Percentiles rank a stretch among this genome's conserved stretches.
phyloP scores from a whole-genome alignment of 192 early-diverging fungal species.

The Spizellomyces sp. region DNA sequence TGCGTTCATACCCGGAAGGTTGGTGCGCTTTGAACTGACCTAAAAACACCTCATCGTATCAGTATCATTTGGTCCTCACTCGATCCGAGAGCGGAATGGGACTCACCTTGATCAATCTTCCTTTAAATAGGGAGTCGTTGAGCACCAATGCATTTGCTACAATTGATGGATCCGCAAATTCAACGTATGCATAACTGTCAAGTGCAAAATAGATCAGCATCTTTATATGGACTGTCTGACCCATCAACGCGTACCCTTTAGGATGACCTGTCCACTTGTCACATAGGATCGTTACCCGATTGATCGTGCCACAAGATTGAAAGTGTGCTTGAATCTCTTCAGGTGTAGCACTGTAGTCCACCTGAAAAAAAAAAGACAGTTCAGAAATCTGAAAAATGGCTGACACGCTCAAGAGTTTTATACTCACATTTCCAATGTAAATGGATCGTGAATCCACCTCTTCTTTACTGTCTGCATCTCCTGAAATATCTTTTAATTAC shows the following conservation, averaged over 20 bases:
- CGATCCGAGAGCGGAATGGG: neutral
- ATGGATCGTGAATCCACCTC: constrained; percentile 85
- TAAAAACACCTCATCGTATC: constrained; percentile 25
- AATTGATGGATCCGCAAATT: constrained; percentile 84
- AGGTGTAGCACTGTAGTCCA: constrained; percentile 92
- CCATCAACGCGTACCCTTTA: constrained; percentile 30
- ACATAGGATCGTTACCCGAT: constrained; percentile 93
- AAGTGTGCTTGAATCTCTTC: constrained; percentile 96
- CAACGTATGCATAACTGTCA: constrained; percentile 84
- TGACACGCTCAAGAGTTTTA: neutral
- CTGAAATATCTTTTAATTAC: too few species aligned
- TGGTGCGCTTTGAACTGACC: constrained; percentile 92
- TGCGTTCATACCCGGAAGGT: constrained; percentile 81
- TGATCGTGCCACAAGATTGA: constrained; percentile 93
- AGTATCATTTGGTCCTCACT: neutral
- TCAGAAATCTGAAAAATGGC: neutral
- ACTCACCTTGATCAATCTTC: constrained; percentile 76
- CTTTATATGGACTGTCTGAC: neutral
- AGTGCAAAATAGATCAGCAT: neutral
- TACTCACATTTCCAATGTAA: constrained; percentile 86
- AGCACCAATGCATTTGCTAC: constrained; percentile 83
- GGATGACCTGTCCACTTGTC: constrained; percentile 86
- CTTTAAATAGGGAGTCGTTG: constrained; percentile 89
- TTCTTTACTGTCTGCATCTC: constrained; percentile 49
- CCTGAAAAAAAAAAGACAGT: constrained; percentile 43